Evolutionary conservation across 768 basidiomycete genomes (phyloP).

Genomic region (Phylloporus rhodoxanthus): DNA sequence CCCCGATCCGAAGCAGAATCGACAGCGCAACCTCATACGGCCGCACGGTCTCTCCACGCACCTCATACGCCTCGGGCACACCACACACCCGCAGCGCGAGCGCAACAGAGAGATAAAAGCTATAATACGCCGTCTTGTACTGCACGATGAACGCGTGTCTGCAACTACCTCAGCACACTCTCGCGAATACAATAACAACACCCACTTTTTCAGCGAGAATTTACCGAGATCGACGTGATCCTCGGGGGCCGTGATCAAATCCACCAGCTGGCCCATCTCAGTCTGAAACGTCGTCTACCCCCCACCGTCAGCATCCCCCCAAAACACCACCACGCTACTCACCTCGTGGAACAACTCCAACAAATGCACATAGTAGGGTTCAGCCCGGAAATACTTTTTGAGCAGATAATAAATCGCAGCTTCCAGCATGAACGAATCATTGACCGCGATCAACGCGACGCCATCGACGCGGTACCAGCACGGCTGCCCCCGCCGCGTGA

Average conservation of each 20-base stretch:
- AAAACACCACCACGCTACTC: constrained; percentile 12
- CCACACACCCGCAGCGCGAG: constrained; percentile 79
- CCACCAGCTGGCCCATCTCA: constrained; percentile 93
- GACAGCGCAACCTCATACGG: constrained; percentile 70
- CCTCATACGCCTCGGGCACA: constrained; percentile 48
- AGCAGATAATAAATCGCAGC: constrained; percentile 88
- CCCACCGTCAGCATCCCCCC: not conserved
- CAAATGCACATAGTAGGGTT: constrained; percentile 81
- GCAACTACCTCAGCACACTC: not conserved
- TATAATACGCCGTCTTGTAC: constrained; percentile 98
- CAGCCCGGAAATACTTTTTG: constrained; percentile 76
- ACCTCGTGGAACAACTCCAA: constrained; percentile 90
- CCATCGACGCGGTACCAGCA: constrained; percentile 81
- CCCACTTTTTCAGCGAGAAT: constrained; percentile 76
- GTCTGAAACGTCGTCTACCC: constrained; percentile 71
- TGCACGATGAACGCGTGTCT: constrained; percentile 90
- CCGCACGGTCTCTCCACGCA: constrained; percentile 37
- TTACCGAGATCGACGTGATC: constrained; percentile 78
- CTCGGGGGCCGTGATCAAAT: constrained; percentile 93
- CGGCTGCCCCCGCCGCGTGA: constrained; percentile 90
- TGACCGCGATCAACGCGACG: constrained; percentile 78
- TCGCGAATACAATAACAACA: constrained; percentile 26
- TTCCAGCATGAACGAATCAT: constrained; percentile 96
- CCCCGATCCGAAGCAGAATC: constrained; percentile 88
- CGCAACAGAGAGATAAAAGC: constrained; percentile 97